Conservation (phyloP, 257 asterid genomes). For the Solanum habrochaites region DNA sequence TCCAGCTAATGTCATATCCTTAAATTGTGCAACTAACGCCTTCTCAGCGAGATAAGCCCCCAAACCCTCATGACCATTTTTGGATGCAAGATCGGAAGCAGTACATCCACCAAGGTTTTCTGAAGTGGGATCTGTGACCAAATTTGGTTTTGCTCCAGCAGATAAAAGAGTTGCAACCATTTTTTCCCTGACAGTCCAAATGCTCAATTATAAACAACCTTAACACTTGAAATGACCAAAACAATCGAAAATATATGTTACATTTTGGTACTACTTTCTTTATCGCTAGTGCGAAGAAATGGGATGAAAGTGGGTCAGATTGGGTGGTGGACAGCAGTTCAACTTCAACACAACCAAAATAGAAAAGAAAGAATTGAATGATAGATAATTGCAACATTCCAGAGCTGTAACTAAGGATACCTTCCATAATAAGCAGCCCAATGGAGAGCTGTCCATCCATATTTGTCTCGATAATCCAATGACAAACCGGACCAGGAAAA, state of each 20-base stretch:
- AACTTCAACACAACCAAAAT: neutral
- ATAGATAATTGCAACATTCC: neutral
- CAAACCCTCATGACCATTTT: slow-evolving; percentile 69
- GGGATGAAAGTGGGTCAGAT: neutral
- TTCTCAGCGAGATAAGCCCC: slow-evolving; percentile 96
- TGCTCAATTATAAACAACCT: neutral
- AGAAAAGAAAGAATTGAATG: neutral
- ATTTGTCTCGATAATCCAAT: slow-evolving; percentile 83
- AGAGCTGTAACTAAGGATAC: slow-evolving; percentile 18
- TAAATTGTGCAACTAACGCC: slow-evolving; percentile 58
- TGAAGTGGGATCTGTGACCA: slow-evolving; percentile 85
- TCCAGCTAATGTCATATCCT: slow-evolving; percentile 63
- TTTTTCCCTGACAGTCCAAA: slow-evolving; percentile 57
- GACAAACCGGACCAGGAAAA: slow-evolving; percentile 77
- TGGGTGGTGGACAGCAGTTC: neutral
- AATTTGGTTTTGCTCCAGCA: slow-evolving; percentile 82
- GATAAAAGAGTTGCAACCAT: slow-evolving; percentile 95
- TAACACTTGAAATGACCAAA: neutral
- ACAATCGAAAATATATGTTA: neutral
- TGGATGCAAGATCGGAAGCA: slow-evolving; percentile 90
- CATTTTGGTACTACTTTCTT: neutral
- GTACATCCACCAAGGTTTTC: slow-evolving; percentile 68
- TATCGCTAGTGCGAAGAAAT: neutral
- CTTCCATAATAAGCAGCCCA: slow-evolving; percentile 98
- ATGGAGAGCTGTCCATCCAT: slow-evolving; percentile 96